Conservation (phyloP, 2,329 filamentous ascomycete species). For the Sordariomycetes sp. region DNA sequence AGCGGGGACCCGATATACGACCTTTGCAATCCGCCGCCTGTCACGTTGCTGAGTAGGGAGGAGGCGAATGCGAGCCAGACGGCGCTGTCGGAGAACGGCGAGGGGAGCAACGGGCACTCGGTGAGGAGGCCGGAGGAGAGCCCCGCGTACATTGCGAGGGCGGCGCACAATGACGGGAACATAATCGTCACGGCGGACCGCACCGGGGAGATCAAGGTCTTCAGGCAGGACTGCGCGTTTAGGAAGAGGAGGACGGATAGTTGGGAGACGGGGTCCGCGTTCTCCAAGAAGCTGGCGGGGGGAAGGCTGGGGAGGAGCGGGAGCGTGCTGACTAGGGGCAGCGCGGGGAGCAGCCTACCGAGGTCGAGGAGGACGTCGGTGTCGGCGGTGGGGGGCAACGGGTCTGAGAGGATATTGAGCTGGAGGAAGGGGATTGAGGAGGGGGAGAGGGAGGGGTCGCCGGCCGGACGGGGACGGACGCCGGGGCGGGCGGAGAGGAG, state of each 20-base stretch:
- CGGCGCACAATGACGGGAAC: slow-evolving; percentile 66
- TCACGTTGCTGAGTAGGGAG: slow-evolving; percentile 64
- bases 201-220: slow-evolving; percentile 81
- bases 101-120: slow-evolving; percentile 14
- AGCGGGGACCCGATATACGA: slow-evolving; percentile 93
- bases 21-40: slow-evolving; percentile 85
- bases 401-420: slow-evolving; percentile 64
- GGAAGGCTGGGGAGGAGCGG: slow-evolving; percentile 44
- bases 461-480: slow-evolving; percentile 16
- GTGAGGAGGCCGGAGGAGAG: slow-evolving; percentile 47
- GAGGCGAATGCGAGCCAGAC: slow-evolving; percentile 37
- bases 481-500: slow-evolving; percentile 31
- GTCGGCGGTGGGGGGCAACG: background rate
- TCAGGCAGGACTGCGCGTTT: slow-evolving; percentile 86
- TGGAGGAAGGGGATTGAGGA: slow-evolving; percentile 62
- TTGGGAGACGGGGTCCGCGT: slow-evolving; percentile 66
- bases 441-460: slow-evolving; percentile 24
- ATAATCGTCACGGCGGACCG: slow-evolving; percentile 90
- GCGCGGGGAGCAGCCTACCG: slow-evolving; percentile 24
- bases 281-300: slow-evolving; percentile 54
- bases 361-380: slow-evolving; percentile 43
- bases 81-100: slow-evolving; percentile 21
- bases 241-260: slow-evolving; percentile 62
- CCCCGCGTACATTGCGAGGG: slow-evolving; percentile 65
- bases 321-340: slow-evolving; percentile 42